Base-by-base conservation (phyloP, 805 yeast species). In the Torulaspora gathmanii region DNA sequence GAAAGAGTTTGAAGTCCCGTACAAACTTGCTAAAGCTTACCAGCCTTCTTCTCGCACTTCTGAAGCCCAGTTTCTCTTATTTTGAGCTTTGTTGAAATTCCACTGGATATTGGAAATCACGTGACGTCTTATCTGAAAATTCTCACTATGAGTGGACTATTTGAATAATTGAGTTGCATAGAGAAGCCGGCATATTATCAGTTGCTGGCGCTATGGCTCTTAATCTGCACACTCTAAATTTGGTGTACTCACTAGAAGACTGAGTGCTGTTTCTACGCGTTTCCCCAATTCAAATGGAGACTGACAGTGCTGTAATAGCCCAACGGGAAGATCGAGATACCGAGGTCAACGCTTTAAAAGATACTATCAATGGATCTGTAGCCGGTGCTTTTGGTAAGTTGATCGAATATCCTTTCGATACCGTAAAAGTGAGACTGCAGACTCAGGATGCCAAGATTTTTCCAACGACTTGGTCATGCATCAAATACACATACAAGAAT, bases 381-480 rank as follows among this genome's bases (percentile, higher is more conserved):
- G 72, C 96, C 0, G 98, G 98, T 12, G 83, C 87, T 44, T 64
- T 80, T 3, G 96, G 95, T 1, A 91, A 90, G 61, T 55, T 84
- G 25, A 77, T 90, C 11, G 98, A 90, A 64, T 90, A 82, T 57
- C 98, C 98, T 0, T 88, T 90, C 54, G 98, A 90, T 58, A 91
- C 97, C 0, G 75, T 89, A 36, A 90, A 90, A 65, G 98, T 90
- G 3, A 73, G 96, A 46, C 71, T 91, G 25, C 91, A 84, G 59
- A 78, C 88, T 1, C 93, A 86, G 58, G 83, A 89, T 6, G 74
- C 77, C 0, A 65, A 77, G 9, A 61, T 65, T 28, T 82, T 76
- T 56, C 64, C 64, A 0, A 80, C 86, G 1, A 83, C 96, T 0
- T 48, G 73, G 48, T 82, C 81, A 50, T 83, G 93, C 61, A 78